Conservation (phyloP, 768 basidiomycete species). For the Pleurotus platypus region DNA sequence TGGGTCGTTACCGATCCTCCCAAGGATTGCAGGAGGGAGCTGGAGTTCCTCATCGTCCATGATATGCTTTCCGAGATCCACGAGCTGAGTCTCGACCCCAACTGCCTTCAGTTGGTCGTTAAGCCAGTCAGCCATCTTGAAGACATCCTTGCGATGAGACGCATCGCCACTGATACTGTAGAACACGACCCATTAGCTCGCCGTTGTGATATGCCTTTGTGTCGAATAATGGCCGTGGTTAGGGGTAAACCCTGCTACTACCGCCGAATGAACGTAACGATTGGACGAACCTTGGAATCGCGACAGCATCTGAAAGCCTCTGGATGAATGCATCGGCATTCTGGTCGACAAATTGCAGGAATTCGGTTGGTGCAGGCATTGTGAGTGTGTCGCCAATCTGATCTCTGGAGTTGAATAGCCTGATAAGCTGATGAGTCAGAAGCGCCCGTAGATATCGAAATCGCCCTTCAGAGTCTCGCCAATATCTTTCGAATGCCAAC, state of each 20-base stretch:
- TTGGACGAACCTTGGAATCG: conserved; percentile 65
- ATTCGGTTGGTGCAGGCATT: conserved; percentile 49
- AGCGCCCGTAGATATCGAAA: too few relatives aligned
- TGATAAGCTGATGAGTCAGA: too few relatives aligned
- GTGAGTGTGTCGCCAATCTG: neutral
- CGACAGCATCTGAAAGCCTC: conserved; percentile 76
- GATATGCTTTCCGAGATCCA: conserved; percentile 73
- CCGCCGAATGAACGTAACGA: neutral
- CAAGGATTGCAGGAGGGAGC: conserved; percentile 84
- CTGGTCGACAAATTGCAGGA: conserved; percentile 55
- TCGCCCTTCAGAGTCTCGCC: too few relatives aligned
- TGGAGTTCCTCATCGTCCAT: conserved; percentile 63
- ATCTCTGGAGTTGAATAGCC: too few relatives aligned
- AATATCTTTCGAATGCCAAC: conserved; percentile 1
- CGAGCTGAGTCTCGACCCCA: conserved; percentile 72
- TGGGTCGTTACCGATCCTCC: conserved; percentile 75
- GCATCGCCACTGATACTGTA: conserved; percentile 70
- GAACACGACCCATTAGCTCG: neutral
- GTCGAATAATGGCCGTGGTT: too few relatives aligned
- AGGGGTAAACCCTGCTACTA: neutral
- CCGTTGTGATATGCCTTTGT: neutral
- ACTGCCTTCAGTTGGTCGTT: conserved; percentile 68
- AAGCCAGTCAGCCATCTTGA: conserved; percentile 85
- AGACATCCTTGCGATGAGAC: conserved; percentile 68
- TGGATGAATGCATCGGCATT: conserved; percentile 74